Evolutionary conservation across 2,329 filamentous ascomycete species (phyloP).

Genomic region (Alternaria atra): DNA sequence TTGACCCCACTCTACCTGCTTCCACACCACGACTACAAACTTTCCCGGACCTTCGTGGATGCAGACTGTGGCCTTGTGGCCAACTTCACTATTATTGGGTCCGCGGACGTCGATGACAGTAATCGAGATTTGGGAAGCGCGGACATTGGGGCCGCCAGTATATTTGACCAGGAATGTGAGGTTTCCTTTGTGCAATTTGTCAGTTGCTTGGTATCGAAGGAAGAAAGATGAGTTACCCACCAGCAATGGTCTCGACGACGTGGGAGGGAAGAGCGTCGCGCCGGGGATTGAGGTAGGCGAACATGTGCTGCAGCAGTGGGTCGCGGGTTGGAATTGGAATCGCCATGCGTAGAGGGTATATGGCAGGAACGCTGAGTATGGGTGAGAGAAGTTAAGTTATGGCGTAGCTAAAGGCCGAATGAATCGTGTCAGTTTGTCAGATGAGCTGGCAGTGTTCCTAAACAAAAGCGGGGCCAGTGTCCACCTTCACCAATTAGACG

Average conservation of each 20-base stretch:
- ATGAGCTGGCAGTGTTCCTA: neutral
- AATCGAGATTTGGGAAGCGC: slow-evolving; percentile 9
- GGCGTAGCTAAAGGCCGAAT: neutral
- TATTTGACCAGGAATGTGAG: slow-evolving; percentile 17
- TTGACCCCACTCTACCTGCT: slow-evolving; percentile 5
- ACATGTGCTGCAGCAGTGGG: slow-evolving; percentile 14
- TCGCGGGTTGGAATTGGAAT: neutral
- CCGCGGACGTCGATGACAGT: slow-evolving; percentile 12
- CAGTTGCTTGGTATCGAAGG: neutral
- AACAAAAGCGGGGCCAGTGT: neutral
- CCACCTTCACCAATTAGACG: neutral
- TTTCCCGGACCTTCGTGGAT: slow-evolving; percentile 6
- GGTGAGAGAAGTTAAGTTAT: neutral
- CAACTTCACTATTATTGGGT: slow-evolving; percentile 7
- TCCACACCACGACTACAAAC: slow-evolving; percentile 8
- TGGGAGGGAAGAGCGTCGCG: slow-evolving; percentile 2
- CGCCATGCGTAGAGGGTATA: neutral
- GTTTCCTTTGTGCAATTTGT: neutral
- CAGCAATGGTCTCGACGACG: slow-evolving; percentile 7
- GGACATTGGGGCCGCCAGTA: neutral
- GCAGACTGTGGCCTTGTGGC: slow-evolving; percentile 11
- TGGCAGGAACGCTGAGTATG: neutral
- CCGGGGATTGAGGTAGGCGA: slow-evolving; percentile 6
- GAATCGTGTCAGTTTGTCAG: neutral
- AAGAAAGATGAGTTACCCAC: neutral